Evolutionary conservation across 1,284 basidiomycete species (phyloP).

Genomic region (Pyrrhoderma noxium): DNA sequence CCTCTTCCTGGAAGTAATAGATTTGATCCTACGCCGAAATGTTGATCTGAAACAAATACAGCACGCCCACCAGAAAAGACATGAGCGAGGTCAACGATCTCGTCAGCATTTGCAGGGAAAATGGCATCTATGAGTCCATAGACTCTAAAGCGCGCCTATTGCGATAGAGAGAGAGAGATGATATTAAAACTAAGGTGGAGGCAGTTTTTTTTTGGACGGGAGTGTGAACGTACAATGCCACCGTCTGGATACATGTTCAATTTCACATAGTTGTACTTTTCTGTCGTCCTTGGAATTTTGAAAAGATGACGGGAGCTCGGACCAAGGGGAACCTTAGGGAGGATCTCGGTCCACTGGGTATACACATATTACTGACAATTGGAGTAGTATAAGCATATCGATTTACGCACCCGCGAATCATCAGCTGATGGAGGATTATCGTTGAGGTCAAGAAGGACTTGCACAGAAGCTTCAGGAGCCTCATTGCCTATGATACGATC

Average conservation of each 20-base stretch:
- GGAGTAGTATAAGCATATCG: constrained; percentile 5
- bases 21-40: constrained; percentile 91
- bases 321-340: constrained; percentile 69
- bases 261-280: constrained; percentile 75
- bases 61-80: constrained; percentile 86
- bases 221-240: constrained; percentile 80
- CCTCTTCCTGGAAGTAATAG: constrained; percentile 87
- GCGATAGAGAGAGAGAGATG: too few relatives aligned
- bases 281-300: constrained; percentile 48
- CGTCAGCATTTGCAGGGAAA: constrained; percentile 43
- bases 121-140: constrained; percentile 75
- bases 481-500: constrained; percentile 64
- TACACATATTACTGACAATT: neutral
- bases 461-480: constrained; percentile 73
- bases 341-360: constrained; percentile 72
- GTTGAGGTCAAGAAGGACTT: constrained; percentile 48
- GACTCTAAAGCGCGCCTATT: constrained; percentile 85
- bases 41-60: constrained; percentile 80
- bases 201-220: too few relatives aligned
- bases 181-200: constrained; percentile 13
- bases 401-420: constrained; percentile 45
- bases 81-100: constrained; percentile 78
- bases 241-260: constrained; percentile 97
- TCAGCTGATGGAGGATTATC: constrained; percentile 37
- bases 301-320: constrained; percentile 86